Base-by-base conservation (phyloP, 768 basidiomycete species). In the Chlorophyllum brunneum region DNA sequence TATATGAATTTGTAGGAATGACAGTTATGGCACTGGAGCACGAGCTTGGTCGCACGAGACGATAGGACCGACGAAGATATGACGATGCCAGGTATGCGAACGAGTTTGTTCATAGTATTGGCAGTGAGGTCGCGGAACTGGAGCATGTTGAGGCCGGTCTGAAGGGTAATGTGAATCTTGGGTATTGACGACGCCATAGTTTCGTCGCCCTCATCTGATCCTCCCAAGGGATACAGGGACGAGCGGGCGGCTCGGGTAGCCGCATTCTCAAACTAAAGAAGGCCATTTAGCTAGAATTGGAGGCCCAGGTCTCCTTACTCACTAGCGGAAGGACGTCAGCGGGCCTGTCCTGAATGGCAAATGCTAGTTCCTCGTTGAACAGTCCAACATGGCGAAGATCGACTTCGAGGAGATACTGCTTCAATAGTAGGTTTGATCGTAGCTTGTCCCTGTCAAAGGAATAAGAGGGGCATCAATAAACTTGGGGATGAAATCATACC, bases 71-170 rank as follows among this genome's bases (percentile, higher is more conserved):
- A 95, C 0, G 97, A 92, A 27, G 95, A 95, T 65, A 98, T 98
- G 65, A 98, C 94, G 61, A 99, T 99, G 27, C 97, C 97, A 1
- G 97, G 97, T 37, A 98, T 81, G 54, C 97, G 89, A 31, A 99
- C 95, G 37, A 99, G 85, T 64, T 91, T 94, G 63, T 93, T 95
- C 78, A 98, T 89, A 18, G 88, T 93, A 60, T 94, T 82, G 8
- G 97, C 97, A 0, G 89, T 90, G 36, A 99, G 82, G 37, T 94
- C 93, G 36, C 97, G 85, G 67, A 98, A 97, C 65, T 91, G 92
- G 48, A 91, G 82, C 72, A 98, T 78, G 69, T 95, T 95, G 58
- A 95, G 80, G 4, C 88, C 90, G n/a, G 92, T 93, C 61, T 80
- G 83, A 31, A 98, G 75, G 34, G 86, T 92, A 48, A 98, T 76